Evolutionary conservation across 2,329 filamentous ascomycete genomes (phyloP), one percentile per base, ranked within the genome.

Genomic region (Apiospora kogelbergensis): DNA sequence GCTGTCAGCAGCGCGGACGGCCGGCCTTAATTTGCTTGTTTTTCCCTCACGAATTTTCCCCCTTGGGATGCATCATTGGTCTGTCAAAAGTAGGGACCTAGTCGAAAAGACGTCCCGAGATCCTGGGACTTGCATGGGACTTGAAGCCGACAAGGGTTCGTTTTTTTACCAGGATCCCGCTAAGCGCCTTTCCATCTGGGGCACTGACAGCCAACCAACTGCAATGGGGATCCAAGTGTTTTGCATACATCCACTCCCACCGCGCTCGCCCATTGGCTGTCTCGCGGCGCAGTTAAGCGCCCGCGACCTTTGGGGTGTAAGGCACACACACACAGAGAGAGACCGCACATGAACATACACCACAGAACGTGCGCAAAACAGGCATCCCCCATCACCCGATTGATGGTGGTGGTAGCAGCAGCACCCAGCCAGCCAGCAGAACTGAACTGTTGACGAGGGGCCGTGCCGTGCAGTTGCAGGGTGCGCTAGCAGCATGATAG

Each of bases 101-200:
- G n/a, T n/a, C n/a, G n/a, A n/a, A 57, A 33, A 57, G 22, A 64
- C 42, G 37, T 73, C 72, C 73, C 73, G 72, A 70, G 64, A 74
- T 73, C 73, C 72, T 74, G 73, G 73, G 69, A 73, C 71, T 72
- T 73, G 73, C 73, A 74, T 66, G 65, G 41, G 44, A 71, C 70
- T 70, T 71, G 71, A 70, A 64, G 40, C 53, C 57, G 53, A 57
- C 60, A 53, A 70, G 67, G 71, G 70, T 53, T 64, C 17, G 3
- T 63, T 64, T 68, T 60, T 60, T 37, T 60, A 60, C 53, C 30
- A 60, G 53, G 53, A 60, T 60, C 10, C 30, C 13, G 53, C 53
- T 69, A 69, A 70, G 67, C 68, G 68, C 68, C 68, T 57, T 57
- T 40, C 26, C 53, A 60, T 48, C 45, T 69, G 45, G 42, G 65